Evolutionary conservation across 1,284 basidiomycete species (phyloP).

Genomic region (Apiotrichum brassicae): DNA sequence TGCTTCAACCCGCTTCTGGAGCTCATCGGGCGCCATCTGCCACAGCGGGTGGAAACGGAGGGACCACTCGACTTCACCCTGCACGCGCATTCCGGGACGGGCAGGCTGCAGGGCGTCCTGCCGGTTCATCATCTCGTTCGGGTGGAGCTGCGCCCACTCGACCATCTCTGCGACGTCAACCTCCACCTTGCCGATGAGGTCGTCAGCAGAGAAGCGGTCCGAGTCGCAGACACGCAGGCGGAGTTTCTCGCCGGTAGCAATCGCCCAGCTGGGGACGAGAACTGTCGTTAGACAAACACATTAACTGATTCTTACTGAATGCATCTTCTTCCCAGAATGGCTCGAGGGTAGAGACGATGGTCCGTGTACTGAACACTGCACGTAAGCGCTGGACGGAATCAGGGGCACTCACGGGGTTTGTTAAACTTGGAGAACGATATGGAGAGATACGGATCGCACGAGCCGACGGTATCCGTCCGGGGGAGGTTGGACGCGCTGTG

Average conservation of each 20-base stretch:
- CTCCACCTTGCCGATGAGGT: slow-evolving; percentile 47
- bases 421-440: slow-evolving; percentile 41
- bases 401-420: slow-evolving; percentile 28
- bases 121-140: slow-evolving; percentile 23
- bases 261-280: slow-evolving; percentile 35
- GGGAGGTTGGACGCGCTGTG: slow-evolving; percentile 38
- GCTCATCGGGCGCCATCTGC: slow-evolving; percentile 34
- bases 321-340: slow-evolving; percentile 46
- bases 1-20: slow-evolving; percentile 17
- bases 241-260: slow-evolving; percentile 43
- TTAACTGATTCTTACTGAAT: slow-evolving; percentile 15
- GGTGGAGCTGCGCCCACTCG: slow-evolving; percentile 21
- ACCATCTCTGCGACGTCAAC: slow-evolving; percentile 45
- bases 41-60: slow-evolving; percentile 43
- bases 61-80: slow-evolving; percentile 39
- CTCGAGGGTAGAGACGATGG: slow-evolving; percentile 37
- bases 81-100: slow-evolving; percentile 32
- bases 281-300: slow-evolving; percentile 20
- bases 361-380: slow-evolving; percentile 41
- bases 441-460: slow-evolving; percentile 45
- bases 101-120: slow-evolving; percentile 28
- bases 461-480: slow-evolving; percentile 40
- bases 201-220: slow-evolving; percentile 49
- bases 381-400: neutral
- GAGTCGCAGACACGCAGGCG: slow-evolving; percentile 44